These are phyloP conservation scores for Suhomyces atakaporum DNA, from an alignment of 1,139 yeast species.

Conservation along the genomic window DNA sequence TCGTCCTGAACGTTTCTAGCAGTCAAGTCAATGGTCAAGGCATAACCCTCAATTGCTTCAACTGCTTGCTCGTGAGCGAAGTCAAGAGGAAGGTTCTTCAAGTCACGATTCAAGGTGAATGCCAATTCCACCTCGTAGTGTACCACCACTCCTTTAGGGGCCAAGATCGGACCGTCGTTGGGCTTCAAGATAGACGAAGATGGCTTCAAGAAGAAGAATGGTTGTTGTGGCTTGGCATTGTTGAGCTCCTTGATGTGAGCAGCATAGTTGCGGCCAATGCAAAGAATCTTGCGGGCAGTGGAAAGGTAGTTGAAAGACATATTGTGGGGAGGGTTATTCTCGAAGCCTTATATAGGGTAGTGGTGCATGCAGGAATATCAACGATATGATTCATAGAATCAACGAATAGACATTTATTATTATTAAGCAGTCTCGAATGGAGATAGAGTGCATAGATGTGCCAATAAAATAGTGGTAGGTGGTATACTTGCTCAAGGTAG, in stretches of 20 bases:
- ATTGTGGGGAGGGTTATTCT: background rate
- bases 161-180: constrained; percentile 70
- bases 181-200: constrained; percentile 64
- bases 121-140: constrained; percentile 97
- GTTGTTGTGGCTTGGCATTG: constrained; percentile 76
- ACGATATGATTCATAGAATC: no score
- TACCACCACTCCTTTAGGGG: constrained; percentile 78
- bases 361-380: no score
- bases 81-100: constrained; percentile 60
- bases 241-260: constrained; percentile 91
- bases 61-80: constrained; percentile 70
- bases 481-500: no score
- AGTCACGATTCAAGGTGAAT: constrained; percentile 62
- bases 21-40: constrained; percentile 88
- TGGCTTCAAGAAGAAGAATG: constrained; percentile 92
- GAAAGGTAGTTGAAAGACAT: constrained; percentile 65
- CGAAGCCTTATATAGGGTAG: background rate
- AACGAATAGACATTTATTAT: no score
- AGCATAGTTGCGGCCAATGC: constrained; percentile 95
- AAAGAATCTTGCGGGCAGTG: constrained; percentile 76
- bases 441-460: no score
- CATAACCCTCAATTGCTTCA: constrained; percentile 80
- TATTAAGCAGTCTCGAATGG: no score
- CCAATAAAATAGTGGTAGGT: no score
- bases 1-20: constrained; percentile 95